Evolutionary conservation across 495 filamentous ascomycete species (phyloP), one percentile per base, ranked within the genome.

Genomic region (Geoglossum glabrum): DNA sequence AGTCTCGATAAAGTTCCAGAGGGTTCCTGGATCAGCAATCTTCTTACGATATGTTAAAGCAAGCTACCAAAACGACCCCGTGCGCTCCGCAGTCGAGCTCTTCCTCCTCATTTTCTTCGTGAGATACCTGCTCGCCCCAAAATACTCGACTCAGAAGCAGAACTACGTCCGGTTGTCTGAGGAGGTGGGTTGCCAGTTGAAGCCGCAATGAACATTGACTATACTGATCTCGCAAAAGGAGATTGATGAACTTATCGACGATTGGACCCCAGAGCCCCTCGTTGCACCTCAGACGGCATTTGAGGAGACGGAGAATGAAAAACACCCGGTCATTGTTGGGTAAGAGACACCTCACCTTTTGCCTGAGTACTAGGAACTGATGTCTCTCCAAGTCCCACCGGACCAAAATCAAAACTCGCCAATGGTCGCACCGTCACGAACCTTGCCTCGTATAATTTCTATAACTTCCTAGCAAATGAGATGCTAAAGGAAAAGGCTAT

Each of bases 21-120:
- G 83, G 63, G 73, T 98, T 55, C 92, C 92, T 43, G 92, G 92
- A 47, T 95, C 89, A 21, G 85, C 92, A 23, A 95, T 99, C 62
- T 76, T 96, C 63, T 79, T 95, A 56, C 85, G 92, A 59, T 99
- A 99, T 65, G 84, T 99, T 61, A 86, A 85, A 67, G 92, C 86
- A 36, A 95, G 88, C 65, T 97, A 99, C 71, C 92, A 97, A 71
- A 84, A 99, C 69, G 92, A 99, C 59, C 92, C 92, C 13, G 78
- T 97, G 57, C 83, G 92, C 23, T 92, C 85, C 26, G 88, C 89
- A 0, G 86, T 99, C 62, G 92, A 99, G 68, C 73, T 99, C 38
- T 82, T 97, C 57, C 79, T 99, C 52, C 87, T 99, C 61, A 78
- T 99, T 52, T 99, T 99, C 71, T 90, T 90, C 54, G 80, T 99